These are phyloP conservation scores for Populus hybrid DNA, from an alignment of 441 rosid species.

Conservation along the genomic window DNA sequence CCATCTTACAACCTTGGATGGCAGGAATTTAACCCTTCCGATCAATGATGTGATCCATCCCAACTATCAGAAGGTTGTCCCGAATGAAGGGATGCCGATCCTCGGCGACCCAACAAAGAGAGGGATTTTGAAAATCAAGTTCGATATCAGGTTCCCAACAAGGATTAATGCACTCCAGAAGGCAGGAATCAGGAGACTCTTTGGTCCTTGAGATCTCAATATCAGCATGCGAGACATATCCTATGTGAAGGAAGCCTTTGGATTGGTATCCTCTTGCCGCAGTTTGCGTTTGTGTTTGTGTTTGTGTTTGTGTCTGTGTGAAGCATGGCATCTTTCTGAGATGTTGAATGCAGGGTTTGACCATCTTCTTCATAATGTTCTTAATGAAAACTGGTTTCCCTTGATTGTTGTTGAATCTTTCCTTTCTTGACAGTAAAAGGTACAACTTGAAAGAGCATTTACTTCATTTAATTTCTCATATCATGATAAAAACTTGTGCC, in stretches of 20 bases:
- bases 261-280: not conserved
- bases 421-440: not conserved
- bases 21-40: slow-evolving; percentile 37
- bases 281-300: too few relatives aligned
- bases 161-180: slow-evolving; percentile 43
- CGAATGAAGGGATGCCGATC: slow-evolving; percentile 62
- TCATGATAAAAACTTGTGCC: too few relatives aligned
- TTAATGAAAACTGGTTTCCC: not conserved
- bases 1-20: slow-evolving; percentile 47
- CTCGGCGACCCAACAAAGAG: slow-evolving; percentile 47
- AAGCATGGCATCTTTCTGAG: not conserved
- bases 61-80: slow-evolving; percentile 46
- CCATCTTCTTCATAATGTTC: not conserved
- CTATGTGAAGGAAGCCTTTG: not conserved
- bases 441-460: too few relatives aligned
- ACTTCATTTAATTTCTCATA: too few relatives aligned
- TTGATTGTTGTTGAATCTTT: not conserved
- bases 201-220: not conserved
- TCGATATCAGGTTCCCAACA: slow-evolving; percentile 49
- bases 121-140: slow-evolving; percentile 58
- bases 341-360: not conserved
- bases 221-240: not conserved
- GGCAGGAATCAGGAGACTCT: slow-evolving; percentile 34
- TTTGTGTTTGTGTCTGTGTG: too few relatives aligned
- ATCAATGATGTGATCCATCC: slow-evolving; percentile 43